phyloP scores from a whole-genome alignment of 345 rosid species.

The Erysimum cheiranthoides region DNA sequence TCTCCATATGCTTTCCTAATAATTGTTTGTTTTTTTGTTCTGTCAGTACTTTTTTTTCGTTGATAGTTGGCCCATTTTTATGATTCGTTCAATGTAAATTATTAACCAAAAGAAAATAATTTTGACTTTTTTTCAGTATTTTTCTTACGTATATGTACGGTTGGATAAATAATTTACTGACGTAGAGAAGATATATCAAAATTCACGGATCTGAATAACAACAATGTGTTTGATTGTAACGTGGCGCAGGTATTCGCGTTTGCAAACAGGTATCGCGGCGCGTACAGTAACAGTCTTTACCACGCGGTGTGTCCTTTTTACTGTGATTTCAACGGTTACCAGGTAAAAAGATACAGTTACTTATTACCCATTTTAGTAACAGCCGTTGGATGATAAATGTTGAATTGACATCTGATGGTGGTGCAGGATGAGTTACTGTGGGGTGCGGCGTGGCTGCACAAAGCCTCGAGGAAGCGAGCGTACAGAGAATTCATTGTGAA shows the following conservation, averaged over 20 bases:
- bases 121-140: constrained; percentile 9
- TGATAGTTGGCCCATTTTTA: constrained; percentile 29
- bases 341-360: constrained; percentile 52
- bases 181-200: constrained; percentile 30
- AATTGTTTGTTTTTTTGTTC: constrained; percentile 6
- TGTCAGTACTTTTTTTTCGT: constrained; percentile 28
- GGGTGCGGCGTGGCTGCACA: constrained; percentile 98
- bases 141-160: constrained; percentile 39
- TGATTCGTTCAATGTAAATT: constrained; percentile 27
- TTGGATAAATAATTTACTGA: constrained; percentile 34
- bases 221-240: constrained; percentile 15
- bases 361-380: constrained; percentile 23
- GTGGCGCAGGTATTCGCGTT: constrained; percentile 78
- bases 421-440: constrained; percentile 91
- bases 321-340: constrained; percentile 93
- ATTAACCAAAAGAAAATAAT: too few relatives aligned
- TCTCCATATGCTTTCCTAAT: constrained; percentile 24
- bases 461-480: constrained; percentile 72
- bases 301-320: constrained; percentile 93
- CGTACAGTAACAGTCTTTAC: constrained; percentile 73
- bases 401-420: constrained; percentile 23
- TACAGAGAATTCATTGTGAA: constrained; percentile 81
- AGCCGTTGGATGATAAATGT: constrained; percentile 18
- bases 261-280: constrained; percentile 87
- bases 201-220: constrained; percentile 34